Evolutionary conservation across 176 grass and related monocot genomes (phyloP), one percentile per base, ranked within the genome.

Genomic region (Chrysopogon serrulatus): DNA sequence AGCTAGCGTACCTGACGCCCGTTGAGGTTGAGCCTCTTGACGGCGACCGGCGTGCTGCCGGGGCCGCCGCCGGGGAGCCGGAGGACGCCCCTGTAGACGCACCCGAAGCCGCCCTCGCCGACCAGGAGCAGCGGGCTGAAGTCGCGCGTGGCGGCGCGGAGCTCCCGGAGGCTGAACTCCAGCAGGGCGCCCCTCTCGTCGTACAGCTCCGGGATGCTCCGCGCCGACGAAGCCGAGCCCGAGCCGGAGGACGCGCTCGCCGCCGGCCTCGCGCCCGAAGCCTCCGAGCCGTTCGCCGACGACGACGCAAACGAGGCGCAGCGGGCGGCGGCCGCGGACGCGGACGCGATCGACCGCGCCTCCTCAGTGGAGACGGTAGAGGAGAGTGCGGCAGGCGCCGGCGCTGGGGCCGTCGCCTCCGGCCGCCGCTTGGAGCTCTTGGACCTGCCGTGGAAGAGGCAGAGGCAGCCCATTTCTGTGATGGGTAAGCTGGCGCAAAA

Each of bases 61-160:
- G 78, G 68, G 27, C 43, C 73, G 15, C 51, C 87, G 44, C 73
- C 76, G 24, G 57, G 62, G 70, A 78, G 56, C 7, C 86, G 87
- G 71, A 95, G 78, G 54, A 65, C 73, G 47, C 90, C 93, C 43
- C 85, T 86, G 67, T 92, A 95, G 49, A 92, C 85, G 33, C 93
- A 88, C 18, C 90, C 90, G 68, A 95, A 95, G 27, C 93, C 93
- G 39, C 93, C 90, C 86, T 88, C 65, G 47, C 93, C 93, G 69
- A 95, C 86, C 82, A 92, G 78, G 49, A 92, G 87, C 74, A 95
- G 63, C 45, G 85, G 86, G 83, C 74, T 90, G 86, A 92, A 95
- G 77, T 92, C 60, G 63, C 78, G 74, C 33, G 90, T 95, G n/a
- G 90, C 90, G 69, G 1, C 36, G 23, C 75, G 83, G 70, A 92